phyloP scores from a whole-genome alignment of 2,329 filamentous ascomycete genomes.

The Trichophyton mentagrophytes region DNA sequence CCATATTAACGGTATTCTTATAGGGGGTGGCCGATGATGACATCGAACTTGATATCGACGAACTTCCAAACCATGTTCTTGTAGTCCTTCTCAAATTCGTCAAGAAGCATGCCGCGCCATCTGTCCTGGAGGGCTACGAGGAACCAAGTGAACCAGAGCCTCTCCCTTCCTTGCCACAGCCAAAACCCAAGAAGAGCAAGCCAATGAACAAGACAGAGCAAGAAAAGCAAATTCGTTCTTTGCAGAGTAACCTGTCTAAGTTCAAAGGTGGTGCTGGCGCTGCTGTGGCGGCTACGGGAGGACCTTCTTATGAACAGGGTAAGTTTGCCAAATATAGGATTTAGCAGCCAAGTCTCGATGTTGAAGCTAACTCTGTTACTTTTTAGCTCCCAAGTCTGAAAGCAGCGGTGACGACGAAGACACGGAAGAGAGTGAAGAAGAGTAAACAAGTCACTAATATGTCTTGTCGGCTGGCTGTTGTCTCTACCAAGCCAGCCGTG shows the following conservation, averaged over 20 bases:
- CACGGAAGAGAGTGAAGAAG: slow-evolving; percentile 39
- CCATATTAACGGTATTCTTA: slow-evolving; percentile 8
- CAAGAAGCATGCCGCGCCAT: slow-evolving; percentile 34
- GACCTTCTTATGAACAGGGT: slow-evolving; percentile 29
- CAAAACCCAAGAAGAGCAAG: slow-evolving; percentile 40
- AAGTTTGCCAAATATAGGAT: slow-evolving; percentile 7
- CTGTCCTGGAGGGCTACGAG: slow-evolving; percentile 28
- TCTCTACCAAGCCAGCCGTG: neutral
- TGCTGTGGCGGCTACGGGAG: neutral
- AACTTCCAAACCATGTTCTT: slow-evolving; percentile 36
- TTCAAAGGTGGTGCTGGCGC: slow-evolving; percentile 31
- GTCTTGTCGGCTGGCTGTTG: neutral
- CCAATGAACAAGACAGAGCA: slow-evolving; percentile 41
- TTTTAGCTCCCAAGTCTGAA: slow-evolving; percentile 25
- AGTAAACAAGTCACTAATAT: slow-evolving; percentile 21
- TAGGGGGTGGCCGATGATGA: slow-evolving; percentile 35
- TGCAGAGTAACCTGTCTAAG: slow-evolving; percentile 35
- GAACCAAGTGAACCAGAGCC: slow-evolving; percentile 24
- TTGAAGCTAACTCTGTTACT: slow-evolving; percentile 6
- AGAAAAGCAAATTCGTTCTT: slow-evolving; percentile 38
- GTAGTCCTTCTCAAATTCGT: slow-evolving; percentile 35
- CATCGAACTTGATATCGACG: slow-evolving; percentile 38
- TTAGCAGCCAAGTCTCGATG: neutral
- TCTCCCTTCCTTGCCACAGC: slow-evolving; percentile 22
- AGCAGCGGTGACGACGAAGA: slow-evolving; percentile 38